phyloP scores from a whole-genome alignment of 2,329 filamentous ascomycete species.

The Helotiales sp. region DNA sequence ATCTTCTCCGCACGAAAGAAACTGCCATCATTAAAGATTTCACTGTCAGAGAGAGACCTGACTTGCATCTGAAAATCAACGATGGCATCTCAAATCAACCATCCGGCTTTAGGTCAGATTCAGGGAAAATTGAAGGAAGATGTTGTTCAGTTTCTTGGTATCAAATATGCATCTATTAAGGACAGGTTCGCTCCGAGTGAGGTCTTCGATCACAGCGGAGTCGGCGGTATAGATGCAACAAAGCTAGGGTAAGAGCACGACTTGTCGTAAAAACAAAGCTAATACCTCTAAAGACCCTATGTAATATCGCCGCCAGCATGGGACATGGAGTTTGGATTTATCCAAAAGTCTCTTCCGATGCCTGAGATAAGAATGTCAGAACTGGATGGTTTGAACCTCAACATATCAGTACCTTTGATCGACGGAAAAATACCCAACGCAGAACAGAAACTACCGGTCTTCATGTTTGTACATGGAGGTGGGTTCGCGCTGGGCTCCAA shows the following conservation, averaged over 20 bases:
- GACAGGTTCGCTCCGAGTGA: conserved; percentile 45
- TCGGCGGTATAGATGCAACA: conserved; percentile 28
- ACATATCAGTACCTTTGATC: conserved; percentile 52
- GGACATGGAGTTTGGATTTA: conserved; percentile 52
- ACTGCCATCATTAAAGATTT: background rate
- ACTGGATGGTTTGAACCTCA: conserved; percentile 56
- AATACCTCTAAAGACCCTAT: conserved; percentile 5
- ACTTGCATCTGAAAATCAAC: background rate
- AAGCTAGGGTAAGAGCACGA: conserved; percentile 19
- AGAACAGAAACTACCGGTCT: conserved; percentile 51
- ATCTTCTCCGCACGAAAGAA: background rate
- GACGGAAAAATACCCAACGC: conserved; percentile 19
- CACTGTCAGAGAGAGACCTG: too few species aligned
- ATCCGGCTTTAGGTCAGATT: conserved; percentile 12
- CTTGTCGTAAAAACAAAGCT: background rate
- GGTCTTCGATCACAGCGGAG: conserved; percentile 37
- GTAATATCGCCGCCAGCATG: conserved; percentile 44
- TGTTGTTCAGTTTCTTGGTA: conserved; percentile 43
- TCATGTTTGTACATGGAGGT: conserved; percentile 59
- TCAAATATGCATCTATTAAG: conserved; percentile 46
- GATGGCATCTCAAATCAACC: conserved; percentile 9
- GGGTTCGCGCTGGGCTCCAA: conserved; percentile 55
- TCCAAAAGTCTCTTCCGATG: conserved; percentile 53
- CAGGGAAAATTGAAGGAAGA: conserved; percentile 6
- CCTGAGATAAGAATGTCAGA: conserved; percentile 50